Evolutionary conservation across 257 asterid genomes (phyloP), one percentile per base, ranked within the genome.

Genomic region (Catharanthus roseus): DNA sequence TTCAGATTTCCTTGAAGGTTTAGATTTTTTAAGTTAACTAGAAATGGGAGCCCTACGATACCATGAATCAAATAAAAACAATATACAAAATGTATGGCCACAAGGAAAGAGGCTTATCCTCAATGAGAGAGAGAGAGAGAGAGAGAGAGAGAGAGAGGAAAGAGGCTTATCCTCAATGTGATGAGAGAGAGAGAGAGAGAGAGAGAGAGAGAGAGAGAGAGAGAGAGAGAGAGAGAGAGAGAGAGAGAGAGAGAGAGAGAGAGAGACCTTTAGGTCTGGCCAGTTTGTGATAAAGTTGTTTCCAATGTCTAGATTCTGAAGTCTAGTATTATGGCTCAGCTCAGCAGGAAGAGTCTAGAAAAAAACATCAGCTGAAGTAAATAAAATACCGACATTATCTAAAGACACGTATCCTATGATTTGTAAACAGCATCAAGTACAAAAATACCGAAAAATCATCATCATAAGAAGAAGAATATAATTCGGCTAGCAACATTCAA

Each of bases 1-100:
- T n/a, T n/a, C n/a, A n/a, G 97, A 78, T 93, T 93, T 56, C 99
- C 99, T 72, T 83, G 92, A 44, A 93, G 89, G 85, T 93, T 93
- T 77, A 93, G 77, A 79, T 83, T 93, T 86, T 77, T 91, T 84
- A 93, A 71, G 73, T 84, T 72, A 77, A 86, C 77, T 63, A 93
- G 77, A 8, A 95, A 79, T 61, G 95, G 77, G 41, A 93, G 89
- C 82, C 96, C 97, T 93, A 75, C 6, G 71, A 68, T 67, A 81
- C 53, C 26, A 70, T 15, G 47, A 72, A 69, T 21, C 67, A 68
- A 57, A 18, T 29, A 49, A 49, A 53, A 2, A 28, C 60, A 26
- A 68, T 34, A 61, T 61, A 6, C 39, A n/a, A 62, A 66, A 55
- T n/a, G 13, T n/a, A 23, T 44, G 7, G 9, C 53, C 21, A 65